Evolutionary conservation across 2,329 filamentous ascomycete genomes (phyloP), one percentile per base, ranked within the genome.

Genomic region (Elsinoe batatas): DNA sequence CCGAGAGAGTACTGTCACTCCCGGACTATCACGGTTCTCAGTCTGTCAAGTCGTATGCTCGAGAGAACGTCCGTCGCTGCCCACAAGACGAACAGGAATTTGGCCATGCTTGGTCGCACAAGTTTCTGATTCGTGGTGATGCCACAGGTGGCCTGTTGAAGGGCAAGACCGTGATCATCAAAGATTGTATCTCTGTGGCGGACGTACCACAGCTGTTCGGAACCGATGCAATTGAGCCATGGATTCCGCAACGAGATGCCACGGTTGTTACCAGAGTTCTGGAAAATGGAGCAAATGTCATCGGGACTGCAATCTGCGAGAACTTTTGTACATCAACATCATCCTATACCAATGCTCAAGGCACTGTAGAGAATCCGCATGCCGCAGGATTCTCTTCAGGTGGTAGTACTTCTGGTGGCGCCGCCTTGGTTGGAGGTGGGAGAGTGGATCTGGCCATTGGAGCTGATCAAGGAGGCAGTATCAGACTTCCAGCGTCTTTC

Each of bases 101-200:
- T 13, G 76, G 76, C 0, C 67, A 74, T 58, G 76, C 76, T 0
- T 79, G 77, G 76, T 76, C 76, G 1, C 75, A 78, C 60, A 74
- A 69, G 37, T 77, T 77, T 44, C 64, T 71, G 3, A 77, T 79
- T 42, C 65, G 65, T 43, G 73, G 66, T 59, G 53, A 59, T 1
- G 43, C 58, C 4, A 54, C 63, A 10, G 57, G 61, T 3, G 61
- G 64, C 20, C 61, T 70, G 20, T 66, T 77, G 5, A 26, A 32
- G 6, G 74, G 72, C 0, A 79, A 75, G 50, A 74, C 71, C 0
- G 61, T 79, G 2, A 77, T 75, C 57, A 58, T 81, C 12, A 81
- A 81, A 61, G 79, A 81, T 59, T 78, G 76, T 30, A 75, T 80
- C 36, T 73, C 75, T 3, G 76, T 81, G 1, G 76, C 76, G 1